These are phyloP conservation scores for Populus hybrid DNA, from an alignment of 441 rosid genomes.

Conservation along the genomic window DNA sequence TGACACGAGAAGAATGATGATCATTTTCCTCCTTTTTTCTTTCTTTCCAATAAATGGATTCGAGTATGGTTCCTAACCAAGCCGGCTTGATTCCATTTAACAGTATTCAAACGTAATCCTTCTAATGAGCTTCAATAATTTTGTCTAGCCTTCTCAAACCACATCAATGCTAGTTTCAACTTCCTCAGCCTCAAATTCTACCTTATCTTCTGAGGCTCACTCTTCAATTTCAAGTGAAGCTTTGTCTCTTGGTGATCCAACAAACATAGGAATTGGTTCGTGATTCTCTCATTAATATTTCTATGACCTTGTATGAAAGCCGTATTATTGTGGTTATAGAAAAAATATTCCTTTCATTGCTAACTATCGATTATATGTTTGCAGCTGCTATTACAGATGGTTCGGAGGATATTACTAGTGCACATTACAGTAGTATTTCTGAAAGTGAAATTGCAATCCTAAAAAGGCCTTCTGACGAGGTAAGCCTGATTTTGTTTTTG, in stretches of 20 bases:
- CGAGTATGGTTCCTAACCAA: neutral
- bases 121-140: slow-evolving; percentile 7
- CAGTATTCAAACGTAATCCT: neutral
- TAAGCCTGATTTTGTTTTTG: slow-evolving; percentile 15
- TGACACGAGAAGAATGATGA: slow-evolving; percentile 3
- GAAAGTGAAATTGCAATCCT: slow-evolving; percentile 3
- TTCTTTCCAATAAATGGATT: neutral
- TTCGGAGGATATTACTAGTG: slow-evolving; percentile 19
- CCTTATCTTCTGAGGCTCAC: slow-evolving; percentile 29
- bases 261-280: slow-evolving; percentile 26
- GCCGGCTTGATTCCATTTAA: slow-evolving; percentile 1
- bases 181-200: slow-evolving; percentile 30
- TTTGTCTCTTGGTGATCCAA: slow-evolving; percentile 23
- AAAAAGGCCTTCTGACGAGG: slow-evolving; percentile 29
- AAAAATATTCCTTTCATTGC: neutral
- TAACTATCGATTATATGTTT: slow-evolving; percentile 11
- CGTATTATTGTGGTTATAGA: neutral
- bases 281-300: neutral
- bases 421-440: neutral
- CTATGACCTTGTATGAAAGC: slow-evolving; percentile 1
- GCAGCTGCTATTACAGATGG: slow-evolving; percentile 15
- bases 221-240: slow-evolving; percentile 27
- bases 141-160: slow-evolving; percentile 35
- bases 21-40: neutral
- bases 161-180: slow-evolving; percentile 25